These are phyloP conservation scores for Phanerochaete carnosa DNA, from an alignment of 768 basidiomycete genomes.

Conservation along the genomic window DNA sequence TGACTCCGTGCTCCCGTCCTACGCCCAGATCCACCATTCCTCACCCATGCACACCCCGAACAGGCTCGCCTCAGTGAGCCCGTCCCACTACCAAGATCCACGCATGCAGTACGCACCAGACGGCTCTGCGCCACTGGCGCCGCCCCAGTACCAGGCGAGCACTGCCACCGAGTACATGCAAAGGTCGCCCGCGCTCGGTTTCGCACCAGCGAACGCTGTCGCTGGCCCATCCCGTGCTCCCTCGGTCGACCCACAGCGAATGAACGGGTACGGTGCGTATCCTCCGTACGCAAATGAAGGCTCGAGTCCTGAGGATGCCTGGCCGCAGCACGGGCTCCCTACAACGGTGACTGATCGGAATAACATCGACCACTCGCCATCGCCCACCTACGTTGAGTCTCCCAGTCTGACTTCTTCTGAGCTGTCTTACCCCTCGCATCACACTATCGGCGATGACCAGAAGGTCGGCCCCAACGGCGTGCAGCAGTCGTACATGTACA, in stretches of 20 bases:
- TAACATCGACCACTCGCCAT: conserved; percentile 43
- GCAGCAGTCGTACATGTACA: conserved; percentile 54
- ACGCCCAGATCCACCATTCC: conserved; percentile 18
- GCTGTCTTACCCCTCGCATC: conserved; percentile 44
- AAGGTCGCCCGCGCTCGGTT: conserved; percentile 48
- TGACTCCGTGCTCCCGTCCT: conserved; percentile 48
- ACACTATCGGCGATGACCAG: conserved; percentile 47
- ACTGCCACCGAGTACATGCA: conserved; percentile 35
- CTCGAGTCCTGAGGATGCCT: conserved; percentile 26
- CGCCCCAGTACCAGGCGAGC: conserved; percentile 41
- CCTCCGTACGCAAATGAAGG: conserved; percentile 34
- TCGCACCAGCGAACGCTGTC: conserved; percentile 30
- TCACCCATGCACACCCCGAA: conserved; percentile 21
- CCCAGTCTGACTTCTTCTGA: conserved; percentile 50
- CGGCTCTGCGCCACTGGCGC: conserved; percentile 36
- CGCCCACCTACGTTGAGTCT: conserved; percentile 52
- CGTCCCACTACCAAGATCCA: conserved; percentile 39
- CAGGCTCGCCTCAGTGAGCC: conserved; percentile 22
- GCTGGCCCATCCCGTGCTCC: conserved; percentile 15
- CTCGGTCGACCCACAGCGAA: conserved; percentile 13
- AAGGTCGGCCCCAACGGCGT: conserved; percentile 50
- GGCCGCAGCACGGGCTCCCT: conserved; percentile 27
- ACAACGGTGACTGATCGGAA: conserved; percentile 42
- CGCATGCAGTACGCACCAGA: conserved; percentile 49
- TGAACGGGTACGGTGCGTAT: conserved; percentile 49